Conservation (phyloP, 768 basidiomycete species). For the Amanita jacksonii region DNA sequence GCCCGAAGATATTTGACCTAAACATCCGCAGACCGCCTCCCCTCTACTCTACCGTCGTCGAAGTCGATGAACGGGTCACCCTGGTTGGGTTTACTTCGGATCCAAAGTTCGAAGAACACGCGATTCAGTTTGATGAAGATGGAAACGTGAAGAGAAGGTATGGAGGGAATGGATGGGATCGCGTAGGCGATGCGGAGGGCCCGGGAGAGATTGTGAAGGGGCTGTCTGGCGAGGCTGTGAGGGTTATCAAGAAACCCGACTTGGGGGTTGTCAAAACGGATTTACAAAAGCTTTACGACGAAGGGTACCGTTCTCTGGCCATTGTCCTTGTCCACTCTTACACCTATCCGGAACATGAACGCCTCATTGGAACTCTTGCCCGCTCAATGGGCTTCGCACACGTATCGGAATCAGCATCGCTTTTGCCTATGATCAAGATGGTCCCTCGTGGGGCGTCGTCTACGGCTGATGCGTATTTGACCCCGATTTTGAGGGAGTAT, state of each 20-base stretch:
- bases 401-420: constrained; percentile 77
- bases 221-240: constrained; percentile 82
- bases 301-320: constrained; percentile 85
- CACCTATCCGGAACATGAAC: constrained; percentile 84
- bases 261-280: constrained; percentile 41
- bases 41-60: constrained; percentile 69
- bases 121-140: constrained; percentile 64
- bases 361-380: constrained; percentile 60
- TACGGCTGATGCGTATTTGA: constrained; percentile 92
- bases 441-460: constrained; percentile 88
- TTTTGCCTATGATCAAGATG: constrained; percentile 95
- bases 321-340: constrained; percentile 90
- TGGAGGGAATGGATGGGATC: constrained; percentile 72
- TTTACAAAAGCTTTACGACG: constrained; percentile 59
- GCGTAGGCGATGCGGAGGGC: constrained; percentile 58
- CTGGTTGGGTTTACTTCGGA: constrained; percentile 91
- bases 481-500: constrained; percentile 77
- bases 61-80: constrained; percentile 87
- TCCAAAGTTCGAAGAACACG: constrained; percentile 67
- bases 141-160: constrained; percentile 55
- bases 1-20: constrained; percentile 91
- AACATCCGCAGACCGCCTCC: constrained; percentile 74
- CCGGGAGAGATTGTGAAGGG: constrained; percentile 76
- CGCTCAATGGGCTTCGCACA: constrained; percentile 80
- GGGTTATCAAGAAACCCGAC: constrained; percentile 72